phyloP scores from a whole-genome alignment of 2,329 filamentous ascomycete species.

The Leptosphaerulina australis region DNA sequence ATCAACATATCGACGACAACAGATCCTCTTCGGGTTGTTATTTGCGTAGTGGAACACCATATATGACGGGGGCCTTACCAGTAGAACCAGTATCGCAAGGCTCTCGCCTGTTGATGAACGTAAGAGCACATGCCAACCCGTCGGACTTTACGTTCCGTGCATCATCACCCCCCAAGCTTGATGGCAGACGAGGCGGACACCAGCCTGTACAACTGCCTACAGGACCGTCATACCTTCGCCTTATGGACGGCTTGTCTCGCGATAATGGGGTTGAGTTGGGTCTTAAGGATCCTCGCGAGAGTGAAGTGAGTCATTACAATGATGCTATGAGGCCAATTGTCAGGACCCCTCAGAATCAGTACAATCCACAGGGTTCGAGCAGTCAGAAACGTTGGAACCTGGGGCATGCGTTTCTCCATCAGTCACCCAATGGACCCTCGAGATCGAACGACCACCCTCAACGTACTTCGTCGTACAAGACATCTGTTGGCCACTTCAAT shows the following conservation, averaged over 20 bases:
- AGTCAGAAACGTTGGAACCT: constrained; percentile 19
- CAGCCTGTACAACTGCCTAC: constrained; percentile 22
- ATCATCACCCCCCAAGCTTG: constrained; percentile 24
- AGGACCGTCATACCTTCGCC: constrained; percentile 39
- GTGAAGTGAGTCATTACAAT: background rate
- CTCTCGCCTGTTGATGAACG: constrained; percentile 6
- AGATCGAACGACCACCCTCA: background rate
- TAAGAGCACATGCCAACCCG: constrained; percentile 12
- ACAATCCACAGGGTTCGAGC: background rate
- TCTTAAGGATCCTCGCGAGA: constrained; percentile 36
- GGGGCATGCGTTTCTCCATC: constrained; percentile 28
- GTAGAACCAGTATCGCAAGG: constrained; percentile 11
- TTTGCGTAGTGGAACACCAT: constrained; percentile 14
- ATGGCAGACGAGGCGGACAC: background rate
- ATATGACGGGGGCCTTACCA: constrained; percentile 39
- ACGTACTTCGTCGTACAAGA: background rate
- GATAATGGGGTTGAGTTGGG: constrained; percentile 33
- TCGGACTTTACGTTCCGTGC: constrained; percentile 30
- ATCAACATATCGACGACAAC: background rate
- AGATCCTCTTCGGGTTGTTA: constrained; percentile 4
- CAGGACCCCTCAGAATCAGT: background rate
- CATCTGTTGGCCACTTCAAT: constrained; percentile 10
- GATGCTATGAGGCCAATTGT: constrained; percentile 3
- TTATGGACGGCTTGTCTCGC: constrained; percentile 38
- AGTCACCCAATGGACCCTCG: constrained; percentile 18